These are phyloP conservation scores for Penicillium brevicompactum DNA, from an alignment of 2,329 filamentous ascomycete species.

Conservation along the genomic window DNA sequence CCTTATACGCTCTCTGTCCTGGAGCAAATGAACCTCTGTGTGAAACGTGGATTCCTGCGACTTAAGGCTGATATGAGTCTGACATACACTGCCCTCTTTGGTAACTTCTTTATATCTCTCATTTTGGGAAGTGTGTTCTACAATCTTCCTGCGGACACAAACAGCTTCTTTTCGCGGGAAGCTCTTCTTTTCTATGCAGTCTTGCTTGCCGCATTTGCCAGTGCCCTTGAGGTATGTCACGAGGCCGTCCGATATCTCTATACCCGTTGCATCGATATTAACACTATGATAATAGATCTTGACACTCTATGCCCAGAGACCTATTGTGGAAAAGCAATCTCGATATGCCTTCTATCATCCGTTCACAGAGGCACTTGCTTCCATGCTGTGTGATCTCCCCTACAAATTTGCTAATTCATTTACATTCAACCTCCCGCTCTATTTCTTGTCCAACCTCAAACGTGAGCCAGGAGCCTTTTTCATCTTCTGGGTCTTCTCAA, in stretches of 20 bases:
- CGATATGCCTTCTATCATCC: constrained; percentile 25
- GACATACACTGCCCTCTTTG: constrained; percentile 62
- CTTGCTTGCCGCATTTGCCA: constrained; percentile 78
- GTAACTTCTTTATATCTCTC: constrained; percentile 71
- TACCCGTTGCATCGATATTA: too few relatives aligned
- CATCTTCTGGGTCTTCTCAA: constrained; percentile 76
- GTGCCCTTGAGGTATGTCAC: constrained; percentile 65
- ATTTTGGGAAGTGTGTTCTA: constrained; percentile 79
- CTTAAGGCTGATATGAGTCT: constrained; percentile 73
- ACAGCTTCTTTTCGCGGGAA: constrained; percentile 73
- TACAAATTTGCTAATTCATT: constrained; percentile 75
- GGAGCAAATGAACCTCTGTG: constrained; percentile 74
- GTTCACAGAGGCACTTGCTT: constrained; percentile 7
- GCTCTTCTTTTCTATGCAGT: constrained; percentile 81
- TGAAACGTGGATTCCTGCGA: constrained; percentile 75
- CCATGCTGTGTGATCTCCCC: constrained; percentile 52
- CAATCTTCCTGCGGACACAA: constrained; percentile 65
- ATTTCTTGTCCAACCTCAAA: constrained; percentile 81
- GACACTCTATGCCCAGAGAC: constrained; percentile 20
- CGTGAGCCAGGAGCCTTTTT: constrained; percentile 76
- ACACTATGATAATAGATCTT: constrained; percentile 7
- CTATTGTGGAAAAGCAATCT: constrained; percentile 22
- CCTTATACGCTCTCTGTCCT: constrained; percentile 77
- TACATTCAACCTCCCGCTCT: constrained; percentile 73
- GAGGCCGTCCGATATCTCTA: too few relatives aligned